These are phyloP conservation scores for Fusarium sp. DNA, from an alignment of 2,329 filamentous ascomycete species.

Conservation along the genomic window DNA sequence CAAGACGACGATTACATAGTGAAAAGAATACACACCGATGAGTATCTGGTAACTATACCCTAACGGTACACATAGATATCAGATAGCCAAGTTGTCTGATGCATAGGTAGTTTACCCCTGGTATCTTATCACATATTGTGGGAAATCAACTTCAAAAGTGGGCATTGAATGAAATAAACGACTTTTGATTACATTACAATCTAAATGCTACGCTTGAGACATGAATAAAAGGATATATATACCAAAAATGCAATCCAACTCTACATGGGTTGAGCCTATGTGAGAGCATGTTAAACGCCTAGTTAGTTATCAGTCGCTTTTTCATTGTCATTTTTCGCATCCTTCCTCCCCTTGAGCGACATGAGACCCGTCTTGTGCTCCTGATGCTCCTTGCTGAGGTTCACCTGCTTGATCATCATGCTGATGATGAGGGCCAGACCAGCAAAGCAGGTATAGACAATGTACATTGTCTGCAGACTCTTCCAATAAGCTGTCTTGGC, in stretches of 20 bases:
- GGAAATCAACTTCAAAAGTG: neutral
- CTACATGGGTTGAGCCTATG: neutral
- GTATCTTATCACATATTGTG: neutral
- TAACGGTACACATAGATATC: neutral
- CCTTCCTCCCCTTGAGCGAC: slow-evolving; percentile 50
- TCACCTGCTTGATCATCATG: slow-evolving; percentile 60
- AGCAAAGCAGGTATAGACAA: slow-evolving; percentile 64
- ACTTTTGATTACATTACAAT: slow-evolving; percentile 8
- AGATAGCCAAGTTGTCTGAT: neutral
- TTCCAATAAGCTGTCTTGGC: slow-evolving; percentile 62
- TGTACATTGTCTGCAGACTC: slow-evolving; percentile 67
- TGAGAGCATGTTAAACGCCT: neutral
- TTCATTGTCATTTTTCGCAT: slow-evolving; percentile 31
- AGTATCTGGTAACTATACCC: neutral
- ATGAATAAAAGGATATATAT: neutral
- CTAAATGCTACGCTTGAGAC: slow-evolving; percentile 2
- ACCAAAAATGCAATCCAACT: neutral
- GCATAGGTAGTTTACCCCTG: neutral
- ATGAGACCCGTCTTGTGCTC: slow-evolving; percentile 70
- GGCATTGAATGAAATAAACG: neutral
- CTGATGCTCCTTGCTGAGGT: slow-evolving; percentile 65
- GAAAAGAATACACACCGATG: neutral
- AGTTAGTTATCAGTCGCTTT: slow-evolving; percentile 29
- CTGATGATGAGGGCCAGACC: slow-evolving; percentile 60
- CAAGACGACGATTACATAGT: neutral